Conservation (phyloP, 441 rosid species). For the Populus hybrid region DNA sequence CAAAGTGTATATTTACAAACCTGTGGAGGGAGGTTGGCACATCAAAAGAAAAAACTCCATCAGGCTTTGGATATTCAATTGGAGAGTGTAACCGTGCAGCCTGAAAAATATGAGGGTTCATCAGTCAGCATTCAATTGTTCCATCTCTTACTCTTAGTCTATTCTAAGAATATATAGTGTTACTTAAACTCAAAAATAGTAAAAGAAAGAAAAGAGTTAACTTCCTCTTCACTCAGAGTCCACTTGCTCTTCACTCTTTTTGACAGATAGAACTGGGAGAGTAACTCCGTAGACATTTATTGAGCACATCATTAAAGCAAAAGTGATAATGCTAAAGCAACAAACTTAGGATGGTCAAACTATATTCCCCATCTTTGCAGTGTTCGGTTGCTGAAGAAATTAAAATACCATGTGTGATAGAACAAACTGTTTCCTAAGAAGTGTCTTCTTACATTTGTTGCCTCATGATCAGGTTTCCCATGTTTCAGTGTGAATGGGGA, state of each 20-base stretch:
- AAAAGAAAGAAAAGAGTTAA: constrained; percentile 2
- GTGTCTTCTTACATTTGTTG: constrained; percentile 60
- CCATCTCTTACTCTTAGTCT: not conserved
- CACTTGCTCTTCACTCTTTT: not conserved
- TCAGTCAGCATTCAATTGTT: constrained; percentile 6
- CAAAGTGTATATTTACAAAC: constrained; percentile 27
- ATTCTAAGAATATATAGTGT: not conserved
- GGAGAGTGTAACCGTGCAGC: constrained; percentile 60
- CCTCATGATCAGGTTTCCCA: constrained; percentile 90
- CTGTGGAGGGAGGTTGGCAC: constrained; percentile 92
- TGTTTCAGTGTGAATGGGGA: constrained; percentile 76
- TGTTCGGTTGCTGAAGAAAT: not conserved
- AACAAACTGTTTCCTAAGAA: not conserved
- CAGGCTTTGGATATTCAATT: constrained; percentile 81
- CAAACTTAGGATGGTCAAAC: not conserved
- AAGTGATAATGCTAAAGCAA: not conserved
- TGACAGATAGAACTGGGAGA: not conserved
- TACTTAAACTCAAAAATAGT: not conserved
- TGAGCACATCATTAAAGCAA: not conserved
- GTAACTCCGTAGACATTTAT: not conserved
- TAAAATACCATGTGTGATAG: not conserved
- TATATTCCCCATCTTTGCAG: not conserved
- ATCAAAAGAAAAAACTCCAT: constrained; percentile 83
- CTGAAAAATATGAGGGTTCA: constrained; percentile 38
- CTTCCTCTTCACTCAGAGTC: not conserved